Conservation (phyloP, 2,329 filamentous ascomycete species). For the Phoma herbarum region DNA sequence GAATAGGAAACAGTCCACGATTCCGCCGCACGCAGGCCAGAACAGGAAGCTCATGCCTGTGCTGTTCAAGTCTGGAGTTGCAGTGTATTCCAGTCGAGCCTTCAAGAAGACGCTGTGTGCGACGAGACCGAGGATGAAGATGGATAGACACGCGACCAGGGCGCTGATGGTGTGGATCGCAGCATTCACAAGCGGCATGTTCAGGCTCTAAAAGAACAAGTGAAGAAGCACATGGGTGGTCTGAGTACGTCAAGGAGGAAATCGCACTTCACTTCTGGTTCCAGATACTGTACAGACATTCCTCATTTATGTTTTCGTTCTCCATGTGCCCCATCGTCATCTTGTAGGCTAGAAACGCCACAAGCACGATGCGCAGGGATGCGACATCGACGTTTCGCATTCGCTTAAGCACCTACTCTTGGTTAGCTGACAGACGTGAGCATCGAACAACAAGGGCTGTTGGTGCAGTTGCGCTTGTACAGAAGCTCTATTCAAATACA, state of each 20-base stretch:
- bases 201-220: background rate
- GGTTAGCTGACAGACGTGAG: background rate
- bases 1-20: conserved; percentile 24
- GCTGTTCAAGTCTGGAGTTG: background rate
- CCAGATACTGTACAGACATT: background rate
- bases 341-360: conserved; percentile 10
- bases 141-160: background rate
- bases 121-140: background rate
- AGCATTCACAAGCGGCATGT: background rate
- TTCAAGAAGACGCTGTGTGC: conserved; percentile 1
- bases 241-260: background rate
- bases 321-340: conserved; percentile 1
- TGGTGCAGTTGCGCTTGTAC: background rate
- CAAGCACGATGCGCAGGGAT: background rate
- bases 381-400: conserved; percentile 2
- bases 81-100: background rate
- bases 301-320: background rate
- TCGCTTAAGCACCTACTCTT: background rate
- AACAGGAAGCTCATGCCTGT: conserved; percentile 22
- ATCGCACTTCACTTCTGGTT: background rate
- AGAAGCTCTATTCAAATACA: background rate
- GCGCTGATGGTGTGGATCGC: conserved; percentile 5
- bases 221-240: background rate
- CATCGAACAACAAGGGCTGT: background rate
- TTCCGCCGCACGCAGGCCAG: conserved; percentile 25